Conservation (phyloP, 2,329 filamentous ascomycete species). For the Xylariaceae sp. region DNA sequence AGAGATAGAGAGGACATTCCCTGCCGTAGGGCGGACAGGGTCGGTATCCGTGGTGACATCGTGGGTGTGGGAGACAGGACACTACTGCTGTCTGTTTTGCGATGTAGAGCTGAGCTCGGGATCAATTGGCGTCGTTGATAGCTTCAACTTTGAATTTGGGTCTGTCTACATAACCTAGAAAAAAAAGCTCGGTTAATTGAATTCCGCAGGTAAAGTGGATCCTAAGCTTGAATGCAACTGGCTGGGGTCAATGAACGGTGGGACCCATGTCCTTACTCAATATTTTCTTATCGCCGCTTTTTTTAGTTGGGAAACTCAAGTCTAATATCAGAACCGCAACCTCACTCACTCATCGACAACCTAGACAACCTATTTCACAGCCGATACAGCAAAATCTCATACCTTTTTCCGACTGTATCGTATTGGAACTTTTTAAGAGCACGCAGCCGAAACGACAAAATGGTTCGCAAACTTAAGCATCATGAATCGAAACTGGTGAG, state of each 20-base stretch:
- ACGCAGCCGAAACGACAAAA: slow-evolving; percentile 50
- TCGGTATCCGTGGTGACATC: slow-evolving; percentile 52
- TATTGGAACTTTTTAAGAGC: background rate
- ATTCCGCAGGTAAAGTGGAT: too few species aligned
- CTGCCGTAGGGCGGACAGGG: slow-evolving; percentile 36
- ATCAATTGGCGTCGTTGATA: slow-evolving; percentile 4
- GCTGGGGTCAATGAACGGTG: too few species aligned
- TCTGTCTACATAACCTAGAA: too few species aligned
- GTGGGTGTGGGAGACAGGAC: slow-evolving; percentile 31
- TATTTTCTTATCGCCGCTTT: slow-evolving; percentile 21
- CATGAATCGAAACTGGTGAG: slow-evolving; percentile 86
- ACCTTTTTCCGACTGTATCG: background rate
- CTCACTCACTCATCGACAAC: background rate
- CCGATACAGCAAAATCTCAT: background rate
- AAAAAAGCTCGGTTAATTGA: too few species aligned
- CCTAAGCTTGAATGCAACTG: too few species aligned
- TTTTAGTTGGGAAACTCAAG: background rate
- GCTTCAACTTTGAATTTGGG: slow-evolving; percentile 10
- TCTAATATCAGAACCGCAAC: background rate
- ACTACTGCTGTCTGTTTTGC: slow-evolving; percentile 9
- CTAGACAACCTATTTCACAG: background rate
- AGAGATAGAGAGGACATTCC: slow-evolving; percentile 30
- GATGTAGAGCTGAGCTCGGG: background rate
- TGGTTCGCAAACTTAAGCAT: slow-evolving; percentile 96
- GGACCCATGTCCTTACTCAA: too few species aligned